Conservation (phyloP, 1,139 yeast genomes). For the Hemisphaericaspora lyxosophila region DNA sequence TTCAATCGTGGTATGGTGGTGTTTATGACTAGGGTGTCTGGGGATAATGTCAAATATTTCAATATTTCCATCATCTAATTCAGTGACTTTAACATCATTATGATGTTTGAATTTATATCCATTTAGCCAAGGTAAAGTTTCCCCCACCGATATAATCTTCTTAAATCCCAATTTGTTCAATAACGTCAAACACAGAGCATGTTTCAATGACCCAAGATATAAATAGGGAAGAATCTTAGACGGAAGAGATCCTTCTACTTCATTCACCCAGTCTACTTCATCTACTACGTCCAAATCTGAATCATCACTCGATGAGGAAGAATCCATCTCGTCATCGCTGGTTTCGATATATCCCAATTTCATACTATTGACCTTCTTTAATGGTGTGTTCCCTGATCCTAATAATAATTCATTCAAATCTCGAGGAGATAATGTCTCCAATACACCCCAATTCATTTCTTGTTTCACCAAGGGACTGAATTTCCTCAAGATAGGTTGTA, state of each 20-base stretch:
- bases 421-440: slow-evolving; percentile 28
- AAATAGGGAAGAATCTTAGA: slow-evolving; percentile 77
- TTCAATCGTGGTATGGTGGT: slow-evolving; percentile 19
- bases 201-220: slow-evolving; percentile 80
- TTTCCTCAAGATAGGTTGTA: slow-evolving; percentile 58
- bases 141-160: slow-evolving; percentile 86
- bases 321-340: slow-evolving; percentile 11
- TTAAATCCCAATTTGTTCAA: slow-evolving; percentile 66
- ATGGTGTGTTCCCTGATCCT: slow-evolving; percentile 15
- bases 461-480: slow-evolving; percentile 47
- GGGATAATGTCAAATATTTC: slow-evolving; percentile 32
- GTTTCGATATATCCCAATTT: slow-evolving; percentile 29
- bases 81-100: slow-evolving; percentile 26
- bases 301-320: neutral
- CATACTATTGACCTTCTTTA: slow-evolving; percentile 5
- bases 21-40: slow-evolving; percentile 1
- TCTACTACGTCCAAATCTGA: slow-evolving; percentile 5
- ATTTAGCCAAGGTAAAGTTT: slow-evolving; percentile 62
- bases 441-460: slow-evolving; percentile 19
- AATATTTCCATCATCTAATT: slow-evolving; percentile 31
- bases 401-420: slow-evolving; percentile 39
- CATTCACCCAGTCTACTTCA: slow-evolving; percentile 37
- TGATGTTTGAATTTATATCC: slow-evolving; percentile 30
- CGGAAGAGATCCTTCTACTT: slow-evolving; percentile 64
- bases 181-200: slow-evolving; percentile 73